Conservation (phyloP, 176 grass and related monocot species). For the Musa acuminata region DNA sequence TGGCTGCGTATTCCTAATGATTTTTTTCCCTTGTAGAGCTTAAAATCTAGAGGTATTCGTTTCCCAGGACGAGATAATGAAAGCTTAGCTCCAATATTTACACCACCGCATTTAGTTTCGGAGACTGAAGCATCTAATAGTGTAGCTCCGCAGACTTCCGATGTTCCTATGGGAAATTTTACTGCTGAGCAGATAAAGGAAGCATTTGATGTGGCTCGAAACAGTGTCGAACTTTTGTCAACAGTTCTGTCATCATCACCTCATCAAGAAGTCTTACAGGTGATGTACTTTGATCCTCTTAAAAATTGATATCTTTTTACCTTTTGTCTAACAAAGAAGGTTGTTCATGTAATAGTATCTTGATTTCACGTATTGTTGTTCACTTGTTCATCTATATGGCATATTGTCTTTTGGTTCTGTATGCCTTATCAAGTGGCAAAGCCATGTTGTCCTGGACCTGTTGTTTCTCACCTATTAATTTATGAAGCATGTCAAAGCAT, state of each 20-base stretch:
- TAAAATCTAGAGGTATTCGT: slow-evolving; percentile 75
- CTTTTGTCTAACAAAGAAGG: too few relatives aligned
- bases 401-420: too few relatives aligned
- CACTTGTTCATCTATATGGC: too few relatives aligned
- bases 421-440: too few relatives aligned
- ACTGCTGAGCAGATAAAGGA: slow-evolving; percentile 58
- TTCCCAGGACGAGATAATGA: slow-evolving; percentile 76
- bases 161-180: slow-evolving; percentile 32
- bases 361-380: too few relatives aligned
- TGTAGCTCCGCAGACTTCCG: slow-evolving; percentile 36
- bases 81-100: slow-evolving; percentile 86
- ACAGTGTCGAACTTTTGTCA: slow-evolving; percentile 81
- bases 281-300: slow-evolving; percentile 18
- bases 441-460: too few relatives aligned
- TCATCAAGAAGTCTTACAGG: slow-evolving; percentile 59
- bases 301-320: too few relatives aligned
- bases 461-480: too few relatives aligned
- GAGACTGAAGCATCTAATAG: slow-evolving; percentile 38
- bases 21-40: slow-evolving; percentile 47
- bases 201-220: slow-evolving; percentile 70
- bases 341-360: too few relatives aligned
- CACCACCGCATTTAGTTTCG: slow-evolving; percentile 52
- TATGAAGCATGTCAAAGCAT: too few relatives aligned
- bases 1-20: neutral
- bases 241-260: slow-evolving; percentile 78